Evolutionary conservation across 1,139 yeast species (phyloP).

Genomic region (Blastobotrys ciferrii): DNA sequence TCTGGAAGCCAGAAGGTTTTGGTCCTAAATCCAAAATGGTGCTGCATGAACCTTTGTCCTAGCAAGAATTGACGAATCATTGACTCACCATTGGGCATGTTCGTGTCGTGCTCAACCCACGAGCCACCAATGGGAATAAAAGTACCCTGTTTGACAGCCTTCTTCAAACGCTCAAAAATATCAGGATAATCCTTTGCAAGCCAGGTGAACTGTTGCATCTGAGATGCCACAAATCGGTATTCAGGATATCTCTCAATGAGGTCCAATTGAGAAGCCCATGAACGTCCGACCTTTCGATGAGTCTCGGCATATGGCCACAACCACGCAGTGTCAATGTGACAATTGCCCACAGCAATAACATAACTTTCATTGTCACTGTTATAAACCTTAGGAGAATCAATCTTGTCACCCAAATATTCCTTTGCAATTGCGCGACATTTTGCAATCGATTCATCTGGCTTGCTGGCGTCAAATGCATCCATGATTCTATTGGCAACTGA

Average conservation of each 20-base stretch:
- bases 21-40: slow-evolving; percentile 73
- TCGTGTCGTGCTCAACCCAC: slow-evolving; percentile 97
- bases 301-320: slow-evolving; percentile 98
- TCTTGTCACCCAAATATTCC: slow-evolving; percentile 59
- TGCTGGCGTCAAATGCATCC: slow-evolving; percentile 68
- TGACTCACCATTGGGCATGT: slow-evolving; percentile 90
- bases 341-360: slow-evolving; percentile 85
- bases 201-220: slow-evolving; percentile 96
- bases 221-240: slow-evolving; percentile 90
- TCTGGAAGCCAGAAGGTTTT: slow-evolving; percentile 93
- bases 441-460: slow-evolving; percentile 46
- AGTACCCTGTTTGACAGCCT: slow-evolving; percentile 67
- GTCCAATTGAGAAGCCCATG: slow-evolving; percentile 92
- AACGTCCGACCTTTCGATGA: slow-evolving; percentile 82
- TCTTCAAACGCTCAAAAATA: slow-evolving; percentile 58
- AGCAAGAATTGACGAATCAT: slow-evolving; percentile 81
- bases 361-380: slow-evolving; percentile 31
- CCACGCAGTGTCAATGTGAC: slow-evolving; percentile 98
- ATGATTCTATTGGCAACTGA: slow-evolving; percentile 74
- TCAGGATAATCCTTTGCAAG: slow-evolving; percentile 81
- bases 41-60: slow-evolving; percentile 82
- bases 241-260: slow-evolving; percentile 87
- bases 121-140: slow-evolving; percentile 93
- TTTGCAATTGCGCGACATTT: slow-evolving; percentile 68
- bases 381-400: slow-evolving; percentile 65